These are phyloP conservation scores for Neoboletus brunneissimus DNA, from an alignment of 768 basidiomycete genomes.

Conservation along the genomic window DNA sequence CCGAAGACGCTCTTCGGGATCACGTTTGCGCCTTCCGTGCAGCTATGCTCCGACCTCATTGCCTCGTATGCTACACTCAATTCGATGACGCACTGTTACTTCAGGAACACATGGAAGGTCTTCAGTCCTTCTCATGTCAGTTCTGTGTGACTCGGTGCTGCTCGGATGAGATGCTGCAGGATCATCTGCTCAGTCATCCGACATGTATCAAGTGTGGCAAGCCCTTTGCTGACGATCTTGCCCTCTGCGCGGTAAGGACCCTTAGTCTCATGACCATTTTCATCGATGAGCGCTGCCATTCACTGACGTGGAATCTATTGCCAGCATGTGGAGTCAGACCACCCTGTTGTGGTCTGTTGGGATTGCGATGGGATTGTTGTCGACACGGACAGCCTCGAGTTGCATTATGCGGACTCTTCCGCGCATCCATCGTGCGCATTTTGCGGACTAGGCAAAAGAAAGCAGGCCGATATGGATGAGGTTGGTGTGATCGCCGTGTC, in stretches of 20 bases:
- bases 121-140: slow-evolving; percentile 16
- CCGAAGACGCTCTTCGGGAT: background rate
- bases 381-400: slow-evolving; percentile 17
- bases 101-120: slow-evolving; percentile 17
- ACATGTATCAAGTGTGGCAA: slow-evolving; percentile 22
- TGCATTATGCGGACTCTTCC: slow-evolving; percentile 23
- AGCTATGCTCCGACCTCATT: slow-evolving; percentile 16
- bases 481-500: slow-evolving; percentile 9
- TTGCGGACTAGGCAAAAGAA: slow-evolving; percentile 19
- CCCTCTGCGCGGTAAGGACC: slow-evolving; percentile 23
- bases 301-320: background rate
- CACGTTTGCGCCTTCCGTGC: slow-evolving; percentile 18
- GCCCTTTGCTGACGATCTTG: slow-evolving; percentile 17
- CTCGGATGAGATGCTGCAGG: slow-evolving; percentile 24
- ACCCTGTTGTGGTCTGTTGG: slow-evolving; percentile 29
- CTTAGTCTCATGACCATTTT: background rate
- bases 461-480: slow-evolving; percentile 17
- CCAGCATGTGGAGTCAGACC: slow-evolving; percentile 24
- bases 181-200: slow-evolving; percentile 25
- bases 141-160: slow-evolving; percentile 21
- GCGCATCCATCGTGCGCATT: slow-evolving; percentile 20
- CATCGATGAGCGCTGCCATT: background rate
- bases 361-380: slow-evolving; percentile 28
- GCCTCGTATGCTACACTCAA: slow-evolving; percentile 20
- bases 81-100: slow-evolving; percentile 20